Percentiles rank a stretch among this genome's conserved stretches.
Conservation (phyloP, 2,329 filamentous ascomycete genomes). For the Emergomyces orientalis region DNA sequence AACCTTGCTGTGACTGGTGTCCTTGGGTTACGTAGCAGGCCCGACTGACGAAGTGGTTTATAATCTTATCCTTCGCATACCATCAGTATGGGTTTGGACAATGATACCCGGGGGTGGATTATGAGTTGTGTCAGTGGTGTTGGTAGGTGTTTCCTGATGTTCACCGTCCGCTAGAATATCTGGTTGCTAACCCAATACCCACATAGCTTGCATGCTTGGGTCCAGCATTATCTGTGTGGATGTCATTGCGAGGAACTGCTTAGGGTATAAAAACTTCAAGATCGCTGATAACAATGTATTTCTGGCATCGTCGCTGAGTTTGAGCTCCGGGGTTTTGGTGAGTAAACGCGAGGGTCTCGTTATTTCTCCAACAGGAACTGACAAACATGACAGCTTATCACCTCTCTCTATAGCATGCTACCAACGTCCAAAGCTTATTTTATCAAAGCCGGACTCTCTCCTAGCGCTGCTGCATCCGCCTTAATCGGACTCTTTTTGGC, state of each 20-base stretch:
- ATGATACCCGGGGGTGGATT: constrained; percentile 89
- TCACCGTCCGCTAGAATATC: background rate
- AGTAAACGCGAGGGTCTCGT: constrained; percentile 20
- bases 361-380: background rate
- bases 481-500: constrained; percentile 40
- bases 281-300: constrained; percentile 87
- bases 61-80: background rate
- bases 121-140: constrained; percentile 77
- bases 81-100: constrained; percentile 36
- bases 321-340: constrained; percentile 97
- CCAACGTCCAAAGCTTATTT: constrained; percentile 77
- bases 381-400: constrained; percentile 60
- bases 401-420: constrained; percentile 84
- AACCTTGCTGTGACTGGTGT: background rate
- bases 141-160: constrained; percentile 39
- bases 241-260: constrained; percentile 60
- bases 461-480: constrained; percentile 51
- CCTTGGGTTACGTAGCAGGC: too few species aligned
- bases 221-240: constrained; percentile 84
- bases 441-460: constrained; percentile 54
- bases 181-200: background rate
- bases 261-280: constrained; percentile 65
- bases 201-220: constrained; percentile 52
- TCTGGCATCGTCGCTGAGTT: constrained; percentile 73
- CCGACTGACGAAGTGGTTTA: background rate